Percentiles rank a stretch among this genome's conserved stretches.
These are phyloP conservation scores for Xylaria sp. DNA, from an alignment of 495 filamentous ascomycete genomes.

Conservation along the genomic window DNA sequence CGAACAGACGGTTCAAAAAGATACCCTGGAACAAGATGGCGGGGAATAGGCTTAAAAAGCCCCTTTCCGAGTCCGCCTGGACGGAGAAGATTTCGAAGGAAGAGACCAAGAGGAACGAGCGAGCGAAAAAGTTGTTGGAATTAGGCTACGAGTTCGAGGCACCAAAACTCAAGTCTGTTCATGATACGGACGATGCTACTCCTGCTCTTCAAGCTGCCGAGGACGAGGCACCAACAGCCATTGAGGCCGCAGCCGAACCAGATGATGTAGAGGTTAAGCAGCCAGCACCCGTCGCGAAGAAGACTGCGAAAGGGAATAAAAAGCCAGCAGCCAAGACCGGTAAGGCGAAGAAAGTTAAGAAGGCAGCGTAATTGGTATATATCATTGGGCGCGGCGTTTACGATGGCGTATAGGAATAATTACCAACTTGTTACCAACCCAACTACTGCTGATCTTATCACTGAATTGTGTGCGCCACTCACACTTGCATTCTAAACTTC, in stretches of 20 bases:
- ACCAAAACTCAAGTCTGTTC: slow-evolving; percentile 73
- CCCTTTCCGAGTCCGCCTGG: slow-evolving; percentile 77
- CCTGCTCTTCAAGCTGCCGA: slow-evolving; percentile 42
- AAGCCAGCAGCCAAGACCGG: slow-evolving; percentile 34
- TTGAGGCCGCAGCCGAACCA: slow-evolving; percentile 36
- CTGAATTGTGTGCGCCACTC: background rate
- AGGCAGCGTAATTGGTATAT: slow-evolving; percentile 30
- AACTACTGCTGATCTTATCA: background rate
- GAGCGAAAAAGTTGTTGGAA: slow-evolving; percentile 76
- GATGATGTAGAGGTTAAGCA: slow-evolving; percentile 19
- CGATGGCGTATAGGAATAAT: slow-evolving; percentile 27
- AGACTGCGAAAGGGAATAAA: slow-evolving; percentile 29
- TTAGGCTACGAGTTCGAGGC: slow-evolving; percentile 86
- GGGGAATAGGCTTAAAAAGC: slow-evolving; percentile 72
- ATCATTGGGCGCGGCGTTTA: slow-evolving; percentile 18
- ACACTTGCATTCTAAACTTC: background rate
- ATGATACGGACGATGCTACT: slow-evolving; percentile 37
- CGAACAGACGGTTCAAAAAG: slow-evolving; percentile 85
- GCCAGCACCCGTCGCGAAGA: slow-evolving; percentile 24
- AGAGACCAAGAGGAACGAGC: slow-evolving; percentile 67
- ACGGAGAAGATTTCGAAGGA: slow-evolving; percentile 72
- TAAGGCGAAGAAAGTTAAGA: slow-evolving; percentile 49
- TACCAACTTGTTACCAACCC: background rate
- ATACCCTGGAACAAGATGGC: slow-evolving; percentile 86
- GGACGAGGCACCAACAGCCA: slow-evolving; percentile 47